A percentile compares a stretch with the other conserved stretches of the same genome.
Conservation (phyloP, 805 yeast genomes). For the Metschnikowia vanudenii region DNA sequence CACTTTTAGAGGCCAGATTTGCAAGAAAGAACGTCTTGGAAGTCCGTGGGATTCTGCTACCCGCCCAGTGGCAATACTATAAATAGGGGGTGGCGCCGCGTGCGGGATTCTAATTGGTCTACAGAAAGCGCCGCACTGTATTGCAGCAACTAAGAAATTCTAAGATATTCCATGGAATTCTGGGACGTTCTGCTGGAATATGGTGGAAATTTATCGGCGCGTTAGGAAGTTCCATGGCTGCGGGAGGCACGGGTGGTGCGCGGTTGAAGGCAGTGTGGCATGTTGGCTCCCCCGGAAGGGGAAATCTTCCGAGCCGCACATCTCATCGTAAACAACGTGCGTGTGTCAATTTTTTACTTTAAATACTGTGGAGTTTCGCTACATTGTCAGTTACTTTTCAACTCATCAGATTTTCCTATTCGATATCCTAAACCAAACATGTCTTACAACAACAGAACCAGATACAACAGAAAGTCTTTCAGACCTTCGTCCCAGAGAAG, state of each 20-base stretch:
- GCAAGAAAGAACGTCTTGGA: constrained; percentile 1
- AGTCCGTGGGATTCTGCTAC: neutral
- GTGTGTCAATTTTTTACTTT: constrained; percentile 5
- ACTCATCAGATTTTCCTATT: neutral
- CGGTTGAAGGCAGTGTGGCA: neutral
- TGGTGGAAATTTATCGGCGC: constrained; percentile 8
- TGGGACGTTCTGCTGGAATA: neutral
- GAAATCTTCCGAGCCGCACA: constrained; percentile 17
- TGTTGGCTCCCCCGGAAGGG: constrained; percentile 4
- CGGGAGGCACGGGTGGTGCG: constrained; percentile 5
- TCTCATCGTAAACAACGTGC: constrained; percentile 16
- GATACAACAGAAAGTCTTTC: constrained; percentile 26
- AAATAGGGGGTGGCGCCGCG: constrained; percentile 2
- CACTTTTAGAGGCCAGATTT: too few species aligned
- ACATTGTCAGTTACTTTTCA: neutral
- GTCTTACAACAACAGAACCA: constrained; percentile 20
- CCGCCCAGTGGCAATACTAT: constrained; percentile 3
- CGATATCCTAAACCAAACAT: constrained; percentile 3
- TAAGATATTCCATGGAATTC: constrained; percentile 3
- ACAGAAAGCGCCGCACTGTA: neutral
- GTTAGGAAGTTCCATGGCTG: constrained; percentile 2
- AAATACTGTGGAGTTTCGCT: constrained; percentile 9
- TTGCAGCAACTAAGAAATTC: constrained; percentile 1
- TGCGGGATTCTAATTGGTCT: constrained; percentile 2
- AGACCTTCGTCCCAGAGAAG: constrained; percentile 17